A percentile compares a stretch with the other conserved stretches of the same genome.
These are phyloP conservation scores for Scleromitrula shiraiana DNA, from an alignment of 2,329 filamentous ascomycete species.

Conservation along the genomic window DNA sequence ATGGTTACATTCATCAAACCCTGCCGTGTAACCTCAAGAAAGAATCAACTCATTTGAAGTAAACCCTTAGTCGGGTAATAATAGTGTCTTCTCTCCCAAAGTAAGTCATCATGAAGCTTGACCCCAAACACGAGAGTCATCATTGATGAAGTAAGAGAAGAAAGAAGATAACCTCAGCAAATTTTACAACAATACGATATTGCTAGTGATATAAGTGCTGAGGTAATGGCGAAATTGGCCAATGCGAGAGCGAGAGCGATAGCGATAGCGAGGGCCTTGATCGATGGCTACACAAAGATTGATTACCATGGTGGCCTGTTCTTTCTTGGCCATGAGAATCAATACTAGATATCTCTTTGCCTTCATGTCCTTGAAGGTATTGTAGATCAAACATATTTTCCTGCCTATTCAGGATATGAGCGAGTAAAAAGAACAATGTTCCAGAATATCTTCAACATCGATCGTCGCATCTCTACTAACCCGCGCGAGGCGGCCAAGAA, in stretches of 20 bases:
- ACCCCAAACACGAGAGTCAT: background rate
- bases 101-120: background rate
- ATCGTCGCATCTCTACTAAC: background rate
- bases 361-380: background rate
- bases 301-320: background rate
- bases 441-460: background rate
- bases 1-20: conserved; percentile 1
- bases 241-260: no score
- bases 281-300: background rate
- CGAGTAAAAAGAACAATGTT: background rate
- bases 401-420: conserved; percentile 8
- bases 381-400: background rate
- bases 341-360: no score
- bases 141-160: background rate
- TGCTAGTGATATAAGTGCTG: background rate
- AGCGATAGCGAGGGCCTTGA: background rate
- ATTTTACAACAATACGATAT: background rate
- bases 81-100: background rate
- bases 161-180: background rate
- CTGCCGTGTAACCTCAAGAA: conserved; percentile 1
- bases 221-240: background rate
- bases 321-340: background rate
- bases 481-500: no score
- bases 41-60: background rate
- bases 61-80: conserved; percentile 4